Evolutionary conservation across 805 yeast genomes (phyloP), one percentile per base, ranked within the genome.

Genomic region (Metahyphopichia silvanorum): DNA sequence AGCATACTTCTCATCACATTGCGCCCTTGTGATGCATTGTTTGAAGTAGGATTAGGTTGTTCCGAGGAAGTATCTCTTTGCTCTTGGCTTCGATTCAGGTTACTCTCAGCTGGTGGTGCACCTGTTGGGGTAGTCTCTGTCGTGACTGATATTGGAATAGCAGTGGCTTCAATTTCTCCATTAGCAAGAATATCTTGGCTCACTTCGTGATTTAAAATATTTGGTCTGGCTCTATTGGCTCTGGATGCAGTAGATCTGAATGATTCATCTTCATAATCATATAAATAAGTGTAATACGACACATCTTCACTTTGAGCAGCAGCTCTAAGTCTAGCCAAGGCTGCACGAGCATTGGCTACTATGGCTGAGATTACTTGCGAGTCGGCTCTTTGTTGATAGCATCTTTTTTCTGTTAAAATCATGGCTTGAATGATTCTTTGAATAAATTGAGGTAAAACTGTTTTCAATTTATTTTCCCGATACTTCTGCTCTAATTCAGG

Each of bases 371-470:
- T 59, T n/a, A 44, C 53, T 4, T 28, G 12, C n/a, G 44, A 33
- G 0, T 55, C 42, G 28, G 49, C 61, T 15, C 49, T 37, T 37
- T 63, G 70, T 35, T 65, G 71, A 33, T 48, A 46, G 4, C 70
- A 63, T 27, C 71, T 46, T 31, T 43, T 57, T 41, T 61, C 70
- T 7, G 67, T 56, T 10, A 66, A 44, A 6, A 57, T 37, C 19
- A 61, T 48, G 5, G 67, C 47, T 43, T 50, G 65, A 10, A 56
- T 42, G 16, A 66, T 33, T 35, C 58, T 53, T 30, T 60, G 63
- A 6, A 63, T 57, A 37, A 64, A 64, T 38, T 62, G 69, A 3
- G 71, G 71, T 37, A 63, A 47, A 4, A 55, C 43, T 2, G 56
- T 29, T 27, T 35, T 37, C 16, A 48, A 34, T 26, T 52, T 55